Conservation (phyloP, 2,329 filamentous ascomycete genomes). For the Dactylellina drechsleri region DNA sequence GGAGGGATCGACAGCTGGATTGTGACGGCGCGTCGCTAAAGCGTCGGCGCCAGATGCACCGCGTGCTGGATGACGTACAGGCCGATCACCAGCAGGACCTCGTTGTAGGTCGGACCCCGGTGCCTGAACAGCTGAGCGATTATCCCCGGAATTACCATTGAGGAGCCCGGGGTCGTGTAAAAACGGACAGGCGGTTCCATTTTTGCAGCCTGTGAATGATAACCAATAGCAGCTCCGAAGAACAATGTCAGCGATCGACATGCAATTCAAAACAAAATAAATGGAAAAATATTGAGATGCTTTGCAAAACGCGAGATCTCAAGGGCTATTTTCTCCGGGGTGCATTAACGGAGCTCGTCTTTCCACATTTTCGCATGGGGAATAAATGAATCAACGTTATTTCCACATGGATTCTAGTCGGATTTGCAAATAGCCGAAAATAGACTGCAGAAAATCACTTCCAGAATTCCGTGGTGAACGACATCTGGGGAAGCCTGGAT, state of each 20-base stretch:
- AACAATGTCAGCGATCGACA: conserved; percentile 25
- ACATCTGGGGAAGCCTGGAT: background rate
- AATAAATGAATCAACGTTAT: background rate
- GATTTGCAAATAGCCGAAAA: conserved; percentile 50
- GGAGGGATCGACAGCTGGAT: conserved; percentile 44
- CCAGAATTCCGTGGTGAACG: conserved; percentile 15
- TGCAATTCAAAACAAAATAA: background rate
- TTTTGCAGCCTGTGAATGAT: conserved; percentile 38
- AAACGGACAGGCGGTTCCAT: conserved; percentile 39
- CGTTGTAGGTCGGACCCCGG: conserved; percentile 18
- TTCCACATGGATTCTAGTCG: background rate
- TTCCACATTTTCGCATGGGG: conserved; percentile 10
- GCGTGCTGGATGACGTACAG: conserved; percentile 50
- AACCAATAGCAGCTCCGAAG: conserved; percentile 5
- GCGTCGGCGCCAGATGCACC: conserved; percentile 35
- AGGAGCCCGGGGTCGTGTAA: conserved; percentile 20
- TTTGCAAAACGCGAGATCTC: conserved; percentile 42
- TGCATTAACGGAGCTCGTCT: background rate
- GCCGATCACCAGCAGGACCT: conserved; percentile 33
- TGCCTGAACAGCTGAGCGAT: conserved; percentile 39
- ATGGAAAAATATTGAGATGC: conserved; percentile 14
- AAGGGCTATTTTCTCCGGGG: conserved; percentile 27
- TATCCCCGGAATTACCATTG: conserved; percentile 27
- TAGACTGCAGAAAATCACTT: conserved; percentile 34
- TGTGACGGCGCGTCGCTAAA: conserved; percentile 43